Evolutionary conservation across 768 basidiomycete genomes (phyloP), one percentile per base, ranked within the genome.

Genomic region (Mycena capillaripes): DNA sequence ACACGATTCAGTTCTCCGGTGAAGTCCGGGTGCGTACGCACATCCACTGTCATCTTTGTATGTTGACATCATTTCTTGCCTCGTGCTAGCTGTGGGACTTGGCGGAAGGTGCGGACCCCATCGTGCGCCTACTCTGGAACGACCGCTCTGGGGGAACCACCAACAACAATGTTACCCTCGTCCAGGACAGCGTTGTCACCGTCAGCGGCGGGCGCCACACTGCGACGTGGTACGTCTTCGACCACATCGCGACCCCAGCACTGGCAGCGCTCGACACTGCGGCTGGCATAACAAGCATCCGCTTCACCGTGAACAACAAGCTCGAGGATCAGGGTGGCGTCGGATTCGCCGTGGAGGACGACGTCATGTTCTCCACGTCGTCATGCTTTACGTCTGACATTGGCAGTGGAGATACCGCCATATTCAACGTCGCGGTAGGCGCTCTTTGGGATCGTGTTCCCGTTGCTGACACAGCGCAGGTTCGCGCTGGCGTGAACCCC

Each of bases 311-410:
- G 25, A 23, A 64, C 32, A 44, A 48, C 62, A 23, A 32, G 21
- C 9, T 50, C 14, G 62, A 64, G 40, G 48, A 64, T 23, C 62
- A 64, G 23, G 62, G 50, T 23, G 62, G 62, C 23, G 29, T 64
- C 1, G 46, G 48, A 14, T 62, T 62, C 32, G 61, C 61, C 3
- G n/a, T 62, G 4, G 27, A 62, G n/a, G 61, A 62, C 32, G 44
- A 27, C 29, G 3, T 50, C 11, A 52, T 52, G 48, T 52, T 50
- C n/a, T 34, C 62, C 16, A 19, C 27, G 48, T n/a, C 62, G 5
- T 64, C 62, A 21, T 64, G 42, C 17, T 42, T 42, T 19, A 42
- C 42, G 62, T 25, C 16, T 52, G n/a, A n/a, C n/a, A n/a, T n/a
- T n/a, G n/a, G n/a, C 40, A 61, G 1, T 14, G 25, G 4, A 32